Percentiles rank a stretch among this genome's conserved stretches.
phyloP scores from a whole-genome alignment of 305 asterid genomes.

The Fraxinus platypoda region DNA sequence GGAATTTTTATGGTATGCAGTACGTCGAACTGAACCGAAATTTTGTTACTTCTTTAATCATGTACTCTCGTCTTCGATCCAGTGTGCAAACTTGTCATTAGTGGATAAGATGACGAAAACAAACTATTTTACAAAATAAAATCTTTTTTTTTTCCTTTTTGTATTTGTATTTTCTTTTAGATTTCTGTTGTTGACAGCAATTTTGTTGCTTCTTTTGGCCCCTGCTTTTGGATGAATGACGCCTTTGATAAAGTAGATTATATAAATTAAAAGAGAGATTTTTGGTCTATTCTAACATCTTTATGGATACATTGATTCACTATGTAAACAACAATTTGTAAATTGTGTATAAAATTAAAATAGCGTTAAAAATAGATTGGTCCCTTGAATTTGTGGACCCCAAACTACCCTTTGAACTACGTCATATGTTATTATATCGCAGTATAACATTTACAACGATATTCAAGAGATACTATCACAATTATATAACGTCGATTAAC shows the following conservation, averaged over 20 bases:
- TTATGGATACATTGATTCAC: too few relatives aligned
- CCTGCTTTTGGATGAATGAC: neutral
- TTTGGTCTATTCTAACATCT: too few relatives aligned
- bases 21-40: neutral
- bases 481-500: neutral
- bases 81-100: neutral
- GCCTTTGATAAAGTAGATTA: too few relatives aligned
- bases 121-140: neutral
- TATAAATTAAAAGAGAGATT: too few relatives aligned
- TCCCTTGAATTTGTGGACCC: too few relatives aligned
- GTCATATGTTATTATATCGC: too few relatives aligned
- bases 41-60: neutral
- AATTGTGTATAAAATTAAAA: too few relatives aligned
- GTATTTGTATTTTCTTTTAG: neutral
- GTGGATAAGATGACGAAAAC: neutral
- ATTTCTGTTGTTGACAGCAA: neutral
- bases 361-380: too few relatives aligned
- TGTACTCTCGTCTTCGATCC: neutral
- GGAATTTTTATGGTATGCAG: neutral
- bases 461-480: too few relatives aligned
- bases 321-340: too few relatives aligned
- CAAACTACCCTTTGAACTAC: too few relatives aligned
- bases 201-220: neutral
- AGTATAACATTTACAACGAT: too few relatives aligned
- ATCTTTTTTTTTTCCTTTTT: neutral